Conservation (phyloP, 352 stramenopile species). For the Phytopythium chamaehyphon region DNA sequence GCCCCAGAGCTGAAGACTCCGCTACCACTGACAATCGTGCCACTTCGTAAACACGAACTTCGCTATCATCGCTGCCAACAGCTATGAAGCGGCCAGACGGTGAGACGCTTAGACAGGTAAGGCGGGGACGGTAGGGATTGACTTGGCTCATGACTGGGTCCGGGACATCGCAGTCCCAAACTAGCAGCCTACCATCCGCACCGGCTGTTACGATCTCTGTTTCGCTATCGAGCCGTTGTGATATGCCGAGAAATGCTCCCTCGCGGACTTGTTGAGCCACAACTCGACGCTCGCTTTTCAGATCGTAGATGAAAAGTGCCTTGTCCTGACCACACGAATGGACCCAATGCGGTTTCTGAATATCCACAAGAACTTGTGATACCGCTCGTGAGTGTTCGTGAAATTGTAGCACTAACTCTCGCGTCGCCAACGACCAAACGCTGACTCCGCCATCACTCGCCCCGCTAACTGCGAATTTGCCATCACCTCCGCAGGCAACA, state of each 20-base stretch:
- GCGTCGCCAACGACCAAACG: constrained; percentile 81
- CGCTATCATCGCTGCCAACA: constrained; percentile 73
- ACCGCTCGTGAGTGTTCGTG: constrained; percentile 87
- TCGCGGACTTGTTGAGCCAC: constrained; percentile 79
- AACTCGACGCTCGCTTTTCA: constrained; percentile 80
- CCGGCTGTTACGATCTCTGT: constrained; percentile 89
- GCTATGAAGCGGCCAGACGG: constrained; percentile 76
- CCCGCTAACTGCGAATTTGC: constrained; percentile 76
- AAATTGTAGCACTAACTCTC: constrained; percentile 89
- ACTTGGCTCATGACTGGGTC: constrained; percentile 65
- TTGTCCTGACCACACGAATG: constrained; percentile 87
- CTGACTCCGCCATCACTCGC: constrained; percentile 83
- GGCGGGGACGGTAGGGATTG: constrained; percentile 34
- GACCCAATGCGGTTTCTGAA: constrained; percentile 72
- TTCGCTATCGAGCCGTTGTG: constrained; percentile 87
- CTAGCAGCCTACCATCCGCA: constrained; percentile 74
- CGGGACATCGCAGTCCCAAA: constrained; percentile 89
- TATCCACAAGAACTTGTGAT: constrained; percentile 73
- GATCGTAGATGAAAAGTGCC: constrained; percentile 90
- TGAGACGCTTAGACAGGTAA: constrained; percentile 48
- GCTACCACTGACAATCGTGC: constrained; percentile 43
- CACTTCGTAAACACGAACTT: constrained; percentile 80
- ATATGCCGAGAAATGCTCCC: constrained; percentile 74
- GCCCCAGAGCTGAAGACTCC: constrained; percentile 30
- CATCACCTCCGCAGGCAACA: constrained; percentile 42